These are phyloP conservation scores for Exophiala mesophila DNA, from an alignment of 2,329 filamentous ascomycete genomes.

Conservation along the genomic window DNA sequence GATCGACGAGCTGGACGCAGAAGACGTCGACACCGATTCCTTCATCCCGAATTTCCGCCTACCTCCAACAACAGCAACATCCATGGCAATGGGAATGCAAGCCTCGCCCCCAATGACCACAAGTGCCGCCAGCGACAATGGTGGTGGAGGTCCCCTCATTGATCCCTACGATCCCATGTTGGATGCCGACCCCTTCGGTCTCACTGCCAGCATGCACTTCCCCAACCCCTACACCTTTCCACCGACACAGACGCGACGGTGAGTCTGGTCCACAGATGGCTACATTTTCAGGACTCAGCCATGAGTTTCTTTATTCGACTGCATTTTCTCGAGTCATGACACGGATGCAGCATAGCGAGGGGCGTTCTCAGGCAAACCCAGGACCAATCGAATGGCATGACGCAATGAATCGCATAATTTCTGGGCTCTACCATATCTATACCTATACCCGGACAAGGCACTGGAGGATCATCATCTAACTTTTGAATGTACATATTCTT, in stretches of 20 bases:
- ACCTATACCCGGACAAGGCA: too few relatives aligned
- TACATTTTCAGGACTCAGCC: neutral
- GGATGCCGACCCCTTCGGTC: conserved; percentile 87
- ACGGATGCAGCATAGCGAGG: neutral
- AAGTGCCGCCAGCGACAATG: conserved; percentile 34
- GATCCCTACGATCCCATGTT: conserved; percentile 78
- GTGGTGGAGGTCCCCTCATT: conserved; percentile 48
- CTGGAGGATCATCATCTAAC: too few relatives aligned
- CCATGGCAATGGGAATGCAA: conserved; percentile 38
- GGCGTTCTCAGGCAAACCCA: neutral
- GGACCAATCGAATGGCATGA: neutral
- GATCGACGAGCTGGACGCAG: conserved; percentile 72
- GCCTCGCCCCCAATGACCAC: conserved; percentile 39
- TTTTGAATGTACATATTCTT: too few relatives aligned
- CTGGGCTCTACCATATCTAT: too few relatives aligned
- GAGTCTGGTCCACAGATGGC: neutral
- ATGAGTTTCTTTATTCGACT: too few relatives aligned
- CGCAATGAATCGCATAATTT: too few relatives aligned
- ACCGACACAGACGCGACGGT: conserved; percentile 17
- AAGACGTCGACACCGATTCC: conserved; percentile 63
- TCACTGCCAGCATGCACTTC: conserved; percentile 93
- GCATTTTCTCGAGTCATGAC: too few relatives aligned
- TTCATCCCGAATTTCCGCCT: conserved; percentile 54
- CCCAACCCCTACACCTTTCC: conserved; percentile 65
- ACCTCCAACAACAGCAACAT: conserved; percentile 26